Conservation (phyloP, 164 flowering plant species). For the Buxus sempervirens region DNA sequence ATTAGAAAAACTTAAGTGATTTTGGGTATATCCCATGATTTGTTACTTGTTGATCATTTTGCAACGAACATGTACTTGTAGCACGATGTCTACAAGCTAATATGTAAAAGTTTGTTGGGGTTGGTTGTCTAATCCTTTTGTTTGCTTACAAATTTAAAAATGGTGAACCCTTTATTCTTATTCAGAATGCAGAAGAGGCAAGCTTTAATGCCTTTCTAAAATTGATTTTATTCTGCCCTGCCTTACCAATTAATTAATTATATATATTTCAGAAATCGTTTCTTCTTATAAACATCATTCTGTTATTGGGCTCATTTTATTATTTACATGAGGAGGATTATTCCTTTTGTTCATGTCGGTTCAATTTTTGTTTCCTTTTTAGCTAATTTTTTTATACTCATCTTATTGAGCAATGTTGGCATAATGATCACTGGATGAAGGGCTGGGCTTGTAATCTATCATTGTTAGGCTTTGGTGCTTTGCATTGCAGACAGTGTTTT, state of each 20-base stretch:
- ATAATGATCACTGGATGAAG: background rate
- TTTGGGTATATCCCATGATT: constrained; percentile 34
- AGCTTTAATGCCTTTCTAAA: constrained; percentile 8
- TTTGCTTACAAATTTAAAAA: constrained; percentile 18
- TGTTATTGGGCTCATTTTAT: no score
- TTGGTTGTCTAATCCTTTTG: constrained; percentile 25
- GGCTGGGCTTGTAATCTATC: background rate
- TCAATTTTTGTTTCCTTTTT: no score
- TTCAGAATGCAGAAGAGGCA: constrained; percentile 7
- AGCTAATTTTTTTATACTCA: background rate
- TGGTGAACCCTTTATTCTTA: constrained; percentile 17
- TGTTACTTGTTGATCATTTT: constrained; percentile 33
- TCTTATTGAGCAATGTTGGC: background rate
- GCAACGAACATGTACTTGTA: constrained; percentile 27
- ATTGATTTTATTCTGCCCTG: constrained; percentile 2
- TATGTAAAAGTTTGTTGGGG: constrained; percentile 29
- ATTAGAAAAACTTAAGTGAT: constrained; percentile 26
- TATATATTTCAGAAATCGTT: background rate
- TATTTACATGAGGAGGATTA: no score
- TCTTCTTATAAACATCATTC: no score
- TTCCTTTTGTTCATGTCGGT: no score
- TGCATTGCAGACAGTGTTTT: background rate
- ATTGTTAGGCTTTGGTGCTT: background rate
- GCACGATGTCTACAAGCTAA: constrained; percentile 35
- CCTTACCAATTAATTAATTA: no score